Base-by-base conservation (phyloP, 495 filamentous ascomycete genomes). In the Cudoniella acicularis region DNA sequence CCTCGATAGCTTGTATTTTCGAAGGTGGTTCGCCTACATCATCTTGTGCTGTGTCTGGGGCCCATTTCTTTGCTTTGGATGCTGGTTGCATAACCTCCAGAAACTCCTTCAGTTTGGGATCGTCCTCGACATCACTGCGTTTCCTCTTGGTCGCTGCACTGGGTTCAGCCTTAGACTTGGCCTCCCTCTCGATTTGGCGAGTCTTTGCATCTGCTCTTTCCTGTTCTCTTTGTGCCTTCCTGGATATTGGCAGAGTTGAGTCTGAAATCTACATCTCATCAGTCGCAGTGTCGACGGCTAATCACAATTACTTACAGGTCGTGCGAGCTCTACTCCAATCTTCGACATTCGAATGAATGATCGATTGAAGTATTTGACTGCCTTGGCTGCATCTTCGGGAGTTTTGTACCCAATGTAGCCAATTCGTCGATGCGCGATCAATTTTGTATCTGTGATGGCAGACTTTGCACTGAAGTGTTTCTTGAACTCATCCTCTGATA, bases 321-420 rank as follows among this genome's bases (percentile, higher is more conserved):
- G 85, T 62, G 94, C 95, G 69, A 96, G 76, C 77, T 98, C 95
- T 64, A 97, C 94, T 23, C 72, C 75, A 63, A 99, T 90, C 82
- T 85, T 94, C n/a, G 92, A 95, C 92, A 96, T 95, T 59, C 91
- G 90, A 61, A 98, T 89, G 72, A 92, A 98, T 59, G 92, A 83
- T 67, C 84, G 89, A 75, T 99, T 92, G 82, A 96, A 96, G 74
- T 96, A 96, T 67, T 89, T 90, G 61, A 93, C 88, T 49, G 94
- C 94, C 64, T 84, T 79, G 46, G 79, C 74, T 49, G 94, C 94
- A 64, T 88, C 88, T 60, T 92, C 83, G 45, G 84, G 77, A 53
- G 82, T 90, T 73, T 89, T 93, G 79, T 92, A 98, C 59, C 94
- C 94, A 59, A 99, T 85, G 79, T 96, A 99, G 63, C 92, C 94